Base-by-base conservation (phyloP, 805 yeast genomes). In the Metschnikowia borealis region DNA sequence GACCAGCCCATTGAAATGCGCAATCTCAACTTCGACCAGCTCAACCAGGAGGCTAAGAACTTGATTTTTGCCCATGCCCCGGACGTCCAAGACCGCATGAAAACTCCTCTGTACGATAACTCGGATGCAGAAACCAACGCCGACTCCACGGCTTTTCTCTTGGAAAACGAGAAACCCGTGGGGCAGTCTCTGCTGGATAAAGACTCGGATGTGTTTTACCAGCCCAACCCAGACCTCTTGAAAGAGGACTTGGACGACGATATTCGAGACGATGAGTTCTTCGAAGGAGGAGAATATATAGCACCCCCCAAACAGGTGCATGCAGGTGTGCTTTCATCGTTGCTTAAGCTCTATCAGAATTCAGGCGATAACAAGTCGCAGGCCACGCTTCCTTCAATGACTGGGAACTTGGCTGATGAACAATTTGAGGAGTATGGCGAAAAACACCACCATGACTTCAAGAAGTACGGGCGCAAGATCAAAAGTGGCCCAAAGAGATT, bases 321-420 rank as follows among this genome's bases (percentile, higher is more conserved):
- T 57, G 90, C 90, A 23, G 97, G 97, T 66, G 92, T 90, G 15
- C 74, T 90, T 29, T 87, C 96, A 0, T 82, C 92, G 1, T 74
- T 90, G 54, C 73, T 90, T 55, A 78, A 83, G 53, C 71, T 90
- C 44, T 89, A 90, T 62, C 85, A 82, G 54, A 71, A 75, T 59
- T 77, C 68, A 3, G 63, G 63, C 23, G 69, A 61, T 14, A 54
- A 51, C 38, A 64, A 64, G 51, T 66, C 71, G 1, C 43, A 63
- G 8, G 47, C 62, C 21, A 62, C 69, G 29, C 47, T 69, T 32
- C 55, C 60, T 13, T 60, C 71, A 6, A 44, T 58, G 23, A 53
- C 54, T 8, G 58, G 59, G n/a, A 60, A 63, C 15, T 52, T 64
- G 17, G 65, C 64, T 0, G 67, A 62, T 15, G 69, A 67, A 37